These are phyloP conservation scores for Prunus yedoensis DNA, from an alignment of 331 rosid genomes.

Conservation along the genomic window DNA sequence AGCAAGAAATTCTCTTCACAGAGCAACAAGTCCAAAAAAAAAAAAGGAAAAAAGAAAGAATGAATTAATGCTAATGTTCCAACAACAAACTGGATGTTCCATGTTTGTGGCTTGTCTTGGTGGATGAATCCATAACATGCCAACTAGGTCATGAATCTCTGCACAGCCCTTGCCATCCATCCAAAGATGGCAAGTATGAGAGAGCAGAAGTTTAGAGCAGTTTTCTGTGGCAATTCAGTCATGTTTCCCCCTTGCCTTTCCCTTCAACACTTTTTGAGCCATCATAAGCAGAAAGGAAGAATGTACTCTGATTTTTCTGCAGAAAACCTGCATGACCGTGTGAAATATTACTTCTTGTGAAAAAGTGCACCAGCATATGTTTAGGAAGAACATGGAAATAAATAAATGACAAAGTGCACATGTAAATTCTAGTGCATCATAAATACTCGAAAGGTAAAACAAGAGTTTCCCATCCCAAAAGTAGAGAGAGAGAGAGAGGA, in stretches of 20 bases:
- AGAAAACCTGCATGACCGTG: constrained; percentile 64
- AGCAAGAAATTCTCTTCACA: constrained; percentile 1
- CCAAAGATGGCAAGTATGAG: neutral
- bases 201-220: neutral
- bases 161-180: neutral
- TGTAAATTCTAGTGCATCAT: neutral
- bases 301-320: constrained; percentile 73
- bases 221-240: constrained; percentile 42
- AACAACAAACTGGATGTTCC: constrained; percentile 45
- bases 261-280: constrained; percentile 53
- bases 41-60: constrained; percentile 34
- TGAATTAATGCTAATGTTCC: constrained; percentile 52
- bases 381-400: neutral
- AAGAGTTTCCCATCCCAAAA: neutral
- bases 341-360: neutral
- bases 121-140: constrained; percentile 17
- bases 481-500: neutral
- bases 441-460: neutral
- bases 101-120: constrained; percentile 26
- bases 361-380: neutral
- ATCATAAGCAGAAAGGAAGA: constrained; percentile 80
- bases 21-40: constrained; percentile 9
- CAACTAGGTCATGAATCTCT: constrained; percentile 12
- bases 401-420: neutral
- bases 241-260: constrained; percentile 67